A percentile compares a stretch with the other conserved stretches of the same genome.
Evolutionary conservation across 176 grass and related monocot species (phyloP).

Genomic region (Dendrocalamus sinicus): DNA sequence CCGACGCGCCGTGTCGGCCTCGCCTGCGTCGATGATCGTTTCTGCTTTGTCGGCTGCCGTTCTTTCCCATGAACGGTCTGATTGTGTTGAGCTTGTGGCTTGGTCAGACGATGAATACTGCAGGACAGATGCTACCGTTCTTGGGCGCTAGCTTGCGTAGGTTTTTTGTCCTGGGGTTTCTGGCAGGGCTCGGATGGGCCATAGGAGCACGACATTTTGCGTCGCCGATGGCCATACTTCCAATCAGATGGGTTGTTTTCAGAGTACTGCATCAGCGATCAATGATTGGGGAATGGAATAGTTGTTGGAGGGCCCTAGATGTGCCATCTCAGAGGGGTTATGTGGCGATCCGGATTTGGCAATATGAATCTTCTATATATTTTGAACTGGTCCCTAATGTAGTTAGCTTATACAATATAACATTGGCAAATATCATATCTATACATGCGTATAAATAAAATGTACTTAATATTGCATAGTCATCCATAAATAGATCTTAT

Average conservation of each 20-base stretch:
- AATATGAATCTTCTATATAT: too few relatives aligned
- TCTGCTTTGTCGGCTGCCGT: not conserved
- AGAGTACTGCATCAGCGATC: not conserved
- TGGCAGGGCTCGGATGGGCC: not conserved
- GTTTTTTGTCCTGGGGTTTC: not conserved
- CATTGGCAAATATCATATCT: too few relatives aligned
- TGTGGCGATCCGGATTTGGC: too few relatives aligned
- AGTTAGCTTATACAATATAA: too few relatives aligned
- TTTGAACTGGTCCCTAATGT: too few relatives aligned
- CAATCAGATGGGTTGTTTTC: conserved; percentile 1
- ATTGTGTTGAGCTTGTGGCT: not conserved
- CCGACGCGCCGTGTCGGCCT: not conserved
- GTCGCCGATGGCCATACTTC: conserved; percentile 31
- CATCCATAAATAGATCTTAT: too few relatives aligned
- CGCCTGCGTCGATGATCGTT: not conserved
- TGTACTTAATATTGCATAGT: too few relatives aligned
- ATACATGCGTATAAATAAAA: too few relatives aligned
- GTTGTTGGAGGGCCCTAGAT: not conserved
- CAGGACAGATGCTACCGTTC: not conserved
- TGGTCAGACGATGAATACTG: not conserved
- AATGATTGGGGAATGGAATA: conserved; percentile 42
- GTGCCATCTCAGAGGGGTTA: not conserved
- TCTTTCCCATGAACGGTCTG: not conserved
- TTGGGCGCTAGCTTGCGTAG: not conserved
- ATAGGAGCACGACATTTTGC: conserved; percentile 20